phyloP scores from a whole-genome alignment of 2,329 filamentous ascomycete genomes.

The Teratosphaeria pseudoeucalypti region DNA sequence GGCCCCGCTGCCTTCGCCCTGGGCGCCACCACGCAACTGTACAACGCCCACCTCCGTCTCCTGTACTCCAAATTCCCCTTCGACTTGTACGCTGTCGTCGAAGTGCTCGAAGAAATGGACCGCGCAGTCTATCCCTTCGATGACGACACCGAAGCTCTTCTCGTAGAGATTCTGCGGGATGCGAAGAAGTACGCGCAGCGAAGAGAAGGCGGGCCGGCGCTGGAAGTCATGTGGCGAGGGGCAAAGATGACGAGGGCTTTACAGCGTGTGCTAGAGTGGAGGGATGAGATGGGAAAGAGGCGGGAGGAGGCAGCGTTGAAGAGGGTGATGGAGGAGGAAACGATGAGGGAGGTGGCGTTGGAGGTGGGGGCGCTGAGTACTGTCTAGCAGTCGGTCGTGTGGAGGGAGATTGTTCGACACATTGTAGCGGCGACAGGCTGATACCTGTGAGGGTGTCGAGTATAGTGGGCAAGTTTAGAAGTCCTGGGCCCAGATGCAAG shows the following conservation, averaged over 20 bases:
- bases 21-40: conserved; percentile 59
- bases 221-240: conserved; percentile 22
- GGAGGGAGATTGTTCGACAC: too few relatives aligned
- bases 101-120: conserved; percentile 56
- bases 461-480: too few relatives aligned
- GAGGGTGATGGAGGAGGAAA: conserved; percentile 3
- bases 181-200: conserved; percentile 5
- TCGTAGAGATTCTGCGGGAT: conserved; percentile 27
- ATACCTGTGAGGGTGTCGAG: too few relatives aligned
- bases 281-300: conserved; percentile 17
- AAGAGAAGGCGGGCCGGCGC: conserved; percentile 2
- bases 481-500: too few relatives aligned
- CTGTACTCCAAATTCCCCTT: conserved; percentile 49
- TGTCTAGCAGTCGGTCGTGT: too few relatives aligned
- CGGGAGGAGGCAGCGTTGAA: conserved; percentile 19
- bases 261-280: conserved; percentile 23
- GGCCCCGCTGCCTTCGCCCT: conserved; percentile 62
- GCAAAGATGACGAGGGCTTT: conserved; percentile 21
- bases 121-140: conserved; percentile 51
- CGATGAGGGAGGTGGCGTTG: conserved; percentile 1
- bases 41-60: conserved; percentile 54
- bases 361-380: background rate
- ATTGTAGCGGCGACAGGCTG: too few relatives aligned
- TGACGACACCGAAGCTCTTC: conserved; percentile 31
- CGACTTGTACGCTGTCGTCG: conserved; percentile 46